Evolutionary conservation across 2,329 filamentous ascomycete genomes (phyloP).

Genomic region (Penicillium nordicum): DNA sequence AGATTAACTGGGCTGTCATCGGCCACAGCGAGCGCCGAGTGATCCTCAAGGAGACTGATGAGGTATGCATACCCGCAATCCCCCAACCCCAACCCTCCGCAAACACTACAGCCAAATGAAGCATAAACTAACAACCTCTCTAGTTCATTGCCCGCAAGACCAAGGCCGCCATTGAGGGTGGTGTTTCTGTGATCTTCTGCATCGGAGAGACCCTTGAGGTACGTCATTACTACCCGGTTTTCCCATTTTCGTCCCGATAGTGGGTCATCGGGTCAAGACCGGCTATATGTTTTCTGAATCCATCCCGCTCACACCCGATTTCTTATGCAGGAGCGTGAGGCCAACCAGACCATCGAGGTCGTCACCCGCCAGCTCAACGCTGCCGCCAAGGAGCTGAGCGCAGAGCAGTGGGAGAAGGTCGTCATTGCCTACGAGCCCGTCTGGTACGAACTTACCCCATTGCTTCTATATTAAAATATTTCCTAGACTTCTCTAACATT

Average conservation of each 20-base stretch:
- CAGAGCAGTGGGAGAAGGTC: constrained; percentile 86
- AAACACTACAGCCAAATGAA: not conserved
- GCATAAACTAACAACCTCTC: not conserved
- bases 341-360: constrained; percentile 71
- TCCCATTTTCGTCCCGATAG: constrained; percentile 18
- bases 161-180: constrained; percentile 84
- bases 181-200: constrained; percentile 90
- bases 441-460: constrained; percentile 62
- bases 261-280: constrained; percentile 17
- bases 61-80: constrained; percentile 39
- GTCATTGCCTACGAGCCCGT: constrained; percentile 99
- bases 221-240: constrained; percentile 24
- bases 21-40: constrained; percentile 95
- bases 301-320: constrained; percentile 27
- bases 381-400: constrained; percentile 62
- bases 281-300: constrained; percentile 10
- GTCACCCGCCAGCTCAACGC: constrained; percentile 76
- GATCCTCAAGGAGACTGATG: constrained; percentile 80
- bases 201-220: constrained; percentile 88
- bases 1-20: constrained; percentile 84
- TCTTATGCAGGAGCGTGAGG: constrained; percentile 66
- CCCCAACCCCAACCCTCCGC: not conserved
- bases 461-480: not conserved
- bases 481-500: constrained; percentile 4
- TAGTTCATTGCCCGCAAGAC: constrained; percentile 85